Base-by-base conservation (phyloP, 2,329 filamentous ascomycete genomes). In the Talaromyces marneffei region DNA sequence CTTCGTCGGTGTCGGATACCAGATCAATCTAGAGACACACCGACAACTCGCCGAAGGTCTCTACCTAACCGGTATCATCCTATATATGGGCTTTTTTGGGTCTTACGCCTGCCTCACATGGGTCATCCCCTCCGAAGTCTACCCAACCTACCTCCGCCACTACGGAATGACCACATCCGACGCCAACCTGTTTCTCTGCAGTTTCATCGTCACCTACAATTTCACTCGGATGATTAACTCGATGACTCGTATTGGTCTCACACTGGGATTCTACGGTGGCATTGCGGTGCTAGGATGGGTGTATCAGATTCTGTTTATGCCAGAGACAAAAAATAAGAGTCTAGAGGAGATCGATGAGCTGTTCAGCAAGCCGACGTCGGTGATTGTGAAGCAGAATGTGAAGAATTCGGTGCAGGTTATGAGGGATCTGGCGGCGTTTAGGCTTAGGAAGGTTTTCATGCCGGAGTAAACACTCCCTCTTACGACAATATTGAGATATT, bases 281-380 rank as follows among this genome's bases (percentile, higher is more conserved):
- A 90, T 90, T 59, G 87, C 87, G 0, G 80, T 88, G 0, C 9
- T 90, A 0, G 88, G 87, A 12, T 88, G 86, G 82, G 77, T 89
- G 66, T 90, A 90, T 72, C 87, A 90, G 75, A 78, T 90, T 52
- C 71, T 90, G 55, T 90, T 90, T 75, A 90, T 90, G 88, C 87
- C 86, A 0, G 87, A 90, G 78, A 90, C 87, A 2, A 89, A 89
- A 78, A 84, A 87, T 71, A 82, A 82, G 72, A 83, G 83, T 1
- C 81, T 90, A 0, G 88, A 90, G 74, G 87, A 90, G 73, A 89
- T 90, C 62, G 87, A 90, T 63, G 75, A 84, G 39, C 77, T 90
- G 20, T 89, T 90, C 70, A 79, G 82, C 55, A 79, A 82, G 63
- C 86, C 87, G 0, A 90, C 87, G 0, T 75, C 77, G 44, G 81